A percentile compares a stretch with the other conserved stretches of the same genome.
These are phyloP conservation scores for Colletotrichum godetiae DNA, from an alignment of 2,329 filamentous ascomycete genomes.

Conservation along the genomic window DNA sequence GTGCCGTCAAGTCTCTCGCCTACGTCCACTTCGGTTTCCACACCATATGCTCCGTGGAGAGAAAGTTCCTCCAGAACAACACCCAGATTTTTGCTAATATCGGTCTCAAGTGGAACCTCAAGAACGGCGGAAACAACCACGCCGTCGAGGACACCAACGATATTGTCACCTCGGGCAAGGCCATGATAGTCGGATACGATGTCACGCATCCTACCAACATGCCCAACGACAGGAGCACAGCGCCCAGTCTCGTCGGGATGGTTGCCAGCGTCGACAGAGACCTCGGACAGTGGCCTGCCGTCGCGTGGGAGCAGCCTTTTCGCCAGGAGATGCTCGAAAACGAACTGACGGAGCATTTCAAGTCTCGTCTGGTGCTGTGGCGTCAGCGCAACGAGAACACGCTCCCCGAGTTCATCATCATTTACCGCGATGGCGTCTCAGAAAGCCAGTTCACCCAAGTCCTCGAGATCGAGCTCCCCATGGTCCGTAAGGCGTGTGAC, in stretches of 20 bases:
- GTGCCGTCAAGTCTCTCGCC: slow-evolving; percentile 73
- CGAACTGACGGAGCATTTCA: slow-evolving; percentile 69
- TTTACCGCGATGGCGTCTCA: slow-evolving; percentile 90
- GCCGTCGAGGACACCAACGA: slow-evolving; percentile 66
- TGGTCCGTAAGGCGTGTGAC: slow-evolving; percentile 73
- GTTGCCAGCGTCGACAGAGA: slow-evolving; percentile 79
- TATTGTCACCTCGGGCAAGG: slow-evolving; percentile 73
- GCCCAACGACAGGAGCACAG: slow-evolving; percentile 63
- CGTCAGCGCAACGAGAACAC: slow-evolving; percentile 61
- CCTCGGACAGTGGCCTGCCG: slow-evolving; percentile 83
- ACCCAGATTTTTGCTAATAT: slow-evolving; percentile 74
- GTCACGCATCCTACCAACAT: slow-evolving; percentile 86
- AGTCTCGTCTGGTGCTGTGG: slow-evolving; percentile 75
- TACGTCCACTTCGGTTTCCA: slow-evolving; percentile 76
- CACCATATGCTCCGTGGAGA: slow-evolving; percentile 70
- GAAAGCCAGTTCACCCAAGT: slow-evolving; percentile 84
- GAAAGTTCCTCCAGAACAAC: slow-evolving; percentile 48
- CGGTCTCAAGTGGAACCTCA: slow-evolving; percentile 84
- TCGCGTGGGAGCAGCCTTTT: slow-evolving; percentile 72
- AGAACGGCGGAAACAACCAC: slow-evolving; percentile 81
- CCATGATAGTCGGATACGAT: slow-evolving; percentile 89
- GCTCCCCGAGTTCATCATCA: slow-evolving; percentile 79
- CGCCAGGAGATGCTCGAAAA: slow-evolving; percentile 79
- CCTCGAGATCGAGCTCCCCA: slow-evolving; percentile 74
- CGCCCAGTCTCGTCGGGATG: slow-evolving; percentile 83